Evolutionary conservation across 2,329 filamentous ascomycete genomes (phyloP), one percentile per base, ranked within the genome.

Genomic region (Paecilomyces formosus): DNA sequence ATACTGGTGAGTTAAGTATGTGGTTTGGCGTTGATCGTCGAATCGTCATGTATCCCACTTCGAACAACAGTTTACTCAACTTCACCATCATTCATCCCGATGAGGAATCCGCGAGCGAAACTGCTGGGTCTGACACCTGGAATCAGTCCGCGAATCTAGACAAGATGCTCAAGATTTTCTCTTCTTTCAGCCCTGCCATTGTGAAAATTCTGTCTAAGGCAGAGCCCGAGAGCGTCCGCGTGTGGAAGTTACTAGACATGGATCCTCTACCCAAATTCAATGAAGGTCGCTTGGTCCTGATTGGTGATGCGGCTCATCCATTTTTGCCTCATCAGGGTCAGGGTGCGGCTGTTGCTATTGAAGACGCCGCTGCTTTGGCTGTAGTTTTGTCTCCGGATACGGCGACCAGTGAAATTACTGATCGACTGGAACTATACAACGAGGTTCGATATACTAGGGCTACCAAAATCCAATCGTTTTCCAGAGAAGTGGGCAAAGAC

Each of bases 221-320:
- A 0, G 76, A 80, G n/a, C 69, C 75, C 0, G 66, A 73, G 0
- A 74, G 73, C 0, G 65, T 86, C 21, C 84, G 81, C 57, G 72
- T 84, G 0, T 88, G 84, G 84, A 79, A 78, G 22, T 69, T 88
- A 1, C 67, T 86, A 3, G 87, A 89, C 62, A 87, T 88, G 82
- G 79, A 82, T 3, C 72, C 77, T 1, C 69, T 89, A 15, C 78
- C 80, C 0, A 76, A 72, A 0, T 89, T 85, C 81, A 74, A 77
- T 0, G 78, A 81, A 2, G 81, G 72, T 0, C 78, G 75, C 4
- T 67, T 88, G 18, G 84, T 79, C 0, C 69, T 88, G 0, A 69
- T 89, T 0, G 87, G 87, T 0, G 87, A 89, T 66, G 85, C 87
- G 0, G 87, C 85, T 0, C 87, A 90, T 67, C 85, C 87, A 0